Conservation (phyloP, 2,329 filamentous ascomycete species). For the Colletotrichum sojae region DNA sequence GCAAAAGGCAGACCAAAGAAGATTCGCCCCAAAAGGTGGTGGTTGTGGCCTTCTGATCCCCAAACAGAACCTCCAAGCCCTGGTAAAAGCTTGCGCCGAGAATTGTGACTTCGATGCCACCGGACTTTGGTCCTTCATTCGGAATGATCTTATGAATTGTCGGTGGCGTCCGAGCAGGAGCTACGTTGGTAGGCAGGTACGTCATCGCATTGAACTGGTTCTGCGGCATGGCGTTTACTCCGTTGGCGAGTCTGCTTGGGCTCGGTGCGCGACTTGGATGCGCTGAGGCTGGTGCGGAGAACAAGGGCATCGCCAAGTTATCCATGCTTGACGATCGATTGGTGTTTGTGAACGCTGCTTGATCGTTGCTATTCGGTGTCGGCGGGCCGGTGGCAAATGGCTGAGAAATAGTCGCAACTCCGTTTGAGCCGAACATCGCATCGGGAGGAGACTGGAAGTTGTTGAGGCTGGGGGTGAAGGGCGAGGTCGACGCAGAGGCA, state of each 20-base stretch:
- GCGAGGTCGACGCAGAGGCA: conserved; percentile 63
- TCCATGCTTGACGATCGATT: conserved; percentile 77
- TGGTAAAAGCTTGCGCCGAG: conserved; percentile 85
- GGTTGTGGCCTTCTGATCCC: conserved; percentile 73
- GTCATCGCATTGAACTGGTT: conserved; percentile 66
- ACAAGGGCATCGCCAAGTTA: conserved; percentile 74
- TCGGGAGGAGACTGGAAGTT: conserved; percentile 59
- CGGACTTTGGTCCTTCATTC: conserved; percentile 83
- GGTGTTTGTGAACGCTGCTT: conserved; percentile 67
- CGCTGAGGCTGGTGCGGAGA: conserved; percentile 79
- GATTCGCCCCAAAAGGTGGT: conserved; percentile 87
- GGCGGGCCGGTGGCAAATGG: conserved; percentile 70
- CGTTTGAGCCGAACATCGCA: conserved; percentile 48
- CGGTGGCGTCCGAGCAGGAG: conserved; percentile 62
- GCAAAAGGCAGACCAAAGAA: conserved; percentile 84
- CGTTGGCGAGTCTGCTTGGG: conserved; percentile 69
- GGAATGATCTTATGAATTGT: conserved; percentile 89
- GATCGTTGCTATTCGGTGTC: conserved; percentile 77
- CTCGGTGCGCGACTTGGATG: conserved; percentile 85
- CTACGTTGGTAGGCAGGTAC: conserved; percentile 63
- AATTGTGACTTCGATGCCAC: conserved; percentile 89
- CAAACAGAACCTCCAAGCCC: conserved; percentile 87
- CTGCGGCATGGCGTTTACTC: conserved; percentile 58
- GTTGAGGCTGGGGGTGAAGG: conserved; percentile 65
- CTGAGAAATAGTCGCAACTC: conserved; percentile 44